These are phyloP conservation scores for Ceratopteris richardii DNA, from an alignment of 75 land plant species.

Conservation along the genomic window DNA sequence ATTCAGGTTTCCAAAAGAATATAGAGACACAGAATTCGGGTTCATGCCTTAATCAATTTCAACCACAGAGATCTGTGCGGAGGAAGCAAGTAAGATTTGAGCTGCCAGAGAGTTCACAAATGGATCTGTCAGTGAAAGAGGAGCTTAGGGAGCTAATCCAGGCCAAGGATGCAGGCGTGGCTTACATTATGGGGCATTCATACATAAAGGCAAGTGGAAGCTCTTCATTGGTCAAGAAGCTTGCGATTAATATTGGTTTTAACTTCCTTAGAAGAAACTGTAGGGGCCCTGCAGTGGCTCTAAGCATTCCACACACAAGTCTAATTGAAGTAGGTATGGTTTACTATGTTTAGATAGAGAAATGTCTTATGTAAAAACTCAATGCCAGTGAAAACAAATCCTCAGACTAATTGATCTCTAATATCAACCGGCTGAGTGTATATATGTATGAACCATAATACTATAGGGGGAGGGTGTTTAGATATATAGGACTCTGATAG, in stretches of 20 bases:
- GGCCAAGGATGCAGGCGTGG: conserved; percentile 46
- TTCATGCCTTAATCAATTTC: background rate
- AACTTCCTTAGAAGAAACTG: conserved; percentile 46
- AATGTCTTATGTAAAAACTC: background rate
- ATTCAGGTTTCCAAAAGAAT: background rate
- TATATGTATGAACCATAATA: no score
- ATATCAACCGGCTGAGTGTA: no score
- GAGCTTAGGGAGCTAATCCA: conserved; percentile 36
- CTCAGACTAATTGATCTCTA: no score
- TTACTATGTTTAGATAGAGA: conserved; percentile 28
- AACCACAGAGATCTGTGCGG: background rate
- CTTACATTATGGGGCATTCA: conserved; percentile 44
- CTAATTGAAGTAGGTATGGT: conserved; percentile 57
- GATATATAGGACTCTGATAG: no score
- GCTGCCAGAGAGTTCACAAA: conserved; percentile 22
- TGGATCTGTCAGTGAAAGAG: conserved; percentile 12
- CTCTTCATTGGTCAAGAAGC: conserved; percentile 28
- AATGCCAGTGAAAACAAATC: no score
- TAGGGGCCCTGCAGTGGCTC: conserved; percentile 33
- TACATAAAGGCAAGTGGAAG: conserved; percentile 35
- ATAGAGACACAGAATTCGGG: background rate
- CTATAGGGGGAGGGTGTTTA: no score
- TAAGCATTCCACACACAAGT: conserved; percentile 37
- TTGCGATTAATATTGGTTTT: conserved; percentile 37
- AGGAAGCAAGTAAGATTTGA: conserved; percentile 49